Percentiles rank a stretch among this genome's conserved stretches.
Evolutionary conservation across 2,329 filamentous ascomycete species (phyloP).

Genomic region (Sporothrix brasiliensis): DNA sequence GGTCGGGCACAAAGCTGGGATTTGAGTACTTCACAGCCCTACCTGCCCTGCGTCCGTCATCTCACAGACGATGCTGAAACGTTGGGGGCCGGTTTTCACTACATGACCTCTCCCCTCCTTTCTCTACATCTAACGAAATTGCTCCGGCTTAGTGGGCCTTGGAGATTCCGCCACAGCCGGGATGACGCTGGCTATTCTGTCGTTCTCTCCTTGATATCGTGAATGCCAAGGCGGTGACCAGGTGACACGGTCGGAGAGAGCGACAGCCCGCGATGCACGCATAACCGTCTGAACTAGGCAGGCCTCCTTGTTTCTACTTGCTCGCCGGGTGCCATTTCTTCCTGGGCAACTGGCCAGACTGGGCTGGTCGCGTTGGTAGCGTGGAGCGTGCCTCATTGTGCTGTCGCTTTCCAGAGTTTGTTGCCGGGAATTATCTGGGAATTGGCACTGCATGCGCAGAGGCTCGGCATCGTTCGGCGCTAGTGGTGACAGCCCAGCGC

Average conservation of each 20-base stretch:
- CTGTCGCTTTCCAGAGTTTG: background rate
- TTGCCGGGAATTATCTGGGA: constrained; percentile 1
- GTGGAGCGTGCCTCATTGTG: background rate
- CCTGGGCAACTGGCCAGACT: constrained; percentile 4
- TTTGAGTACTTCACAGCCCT: too few relatives aligned
- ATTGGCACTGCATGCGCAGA: background rate
- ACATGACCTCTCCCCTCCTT: background rate
- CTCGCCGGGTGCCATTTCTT: background rate
- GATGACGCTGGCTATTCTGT: constrained; percentile 2
- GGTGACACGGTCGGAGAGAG: background rate
- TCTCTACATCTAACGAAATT: background rate
- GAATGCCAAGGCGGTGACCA: constrained; percentile 14
- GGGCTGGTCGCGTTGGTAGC: background rate
- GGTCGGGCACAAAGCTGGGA: background rate
- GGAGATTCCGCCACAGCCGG: background rate
- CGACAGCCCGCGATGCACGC: background rate
- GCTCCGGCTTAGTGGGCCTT: constrained; percentile 9
- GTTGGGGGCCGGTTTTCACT: constrained; percentile 4
- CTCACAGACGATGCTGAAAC: background rate
- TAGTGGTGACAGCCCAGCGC: background rate
- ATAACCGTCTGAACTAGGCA: background rate
- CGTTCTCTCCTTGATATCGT: background rate
- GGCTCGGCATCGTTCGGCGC: background rate
- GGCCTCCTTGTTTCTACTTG: constrained; percentile 9
- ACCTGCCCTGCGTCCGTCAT: background rate